A percentile compares a stretch with the other conserved stretches of the same genome.
These are phyloP conservation scores for Colletotrichum lindemuthianum DNA, from an alignment of 2,329 filamentous ascomycete genomes.

Conservation along the genomic window DNA sequence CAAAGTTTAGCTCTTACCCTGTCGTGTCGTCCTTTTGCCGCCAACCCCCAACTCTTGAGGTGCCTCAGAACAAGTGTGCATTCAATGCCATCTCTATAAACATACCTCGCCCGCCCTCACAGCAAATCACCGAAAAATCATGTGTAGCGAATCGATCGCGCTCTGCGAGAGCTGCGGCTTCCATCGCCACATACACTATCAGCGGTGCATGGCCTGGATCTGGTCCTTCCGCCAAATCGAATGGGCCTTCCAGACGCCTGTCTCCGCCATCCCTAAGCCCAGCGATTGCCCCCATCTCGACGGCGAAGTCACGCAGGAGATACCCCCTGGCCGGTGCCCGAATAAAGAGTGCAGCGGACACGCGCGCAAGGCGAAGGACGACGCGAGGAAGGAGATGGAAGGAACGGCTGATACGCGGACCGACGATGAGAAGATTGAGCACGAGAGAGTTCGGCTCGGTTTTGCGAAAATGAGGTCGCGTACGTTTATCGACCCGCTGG, in stretches of 20 bases:
- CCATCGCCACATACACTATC: conserved; percentile 35
- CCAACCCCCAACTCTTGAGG: too few species aligned
- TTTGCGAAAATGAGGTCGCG: conserved; percentile 19
- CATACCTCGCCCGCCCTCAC: neutral
- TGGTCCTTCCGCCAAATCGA: conserved; percentile 20
- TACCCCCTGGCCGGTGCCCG: conserved; percentile 33
- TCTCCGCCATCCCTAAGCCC: conserved; percentile 24
- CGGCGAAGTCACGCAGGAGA: conserved; percentile 24
- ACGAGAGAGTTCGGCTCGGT: conserved; percentile 45
- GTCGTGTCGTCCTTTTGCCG: too few species aligned
- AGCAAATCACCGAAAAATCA: neutral
- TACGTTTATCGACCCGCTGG: conserved; percentile 22
- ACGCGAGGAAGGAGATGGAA: conserved; percentile 13
- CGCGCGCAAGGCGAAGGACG: neutral
- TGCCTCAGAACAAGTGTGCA: too few species aligned
- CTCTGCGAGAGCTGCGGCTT: conserved; percentile 35
- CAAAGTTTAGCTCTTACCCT: too few species aligned
- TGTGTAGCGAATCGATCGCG: conserved; percentile 36
- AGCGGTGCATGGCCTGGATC: conserved; percentile 28
- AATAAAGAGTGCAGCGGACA: conserved; percentile 18
- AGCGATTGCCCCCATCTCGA: conserved; percentile 25
- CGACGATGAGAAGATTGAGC: conserved; percentile 91
- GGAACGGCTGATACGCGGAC: conserved; percentile 79
- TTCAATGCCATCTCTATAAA: too few species aligned
- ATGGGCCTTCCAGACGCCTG: conserved; percentile 26